Evolutionary conservation across 2,329 filamentous ascomycete genomes (phyloP).

Genomic region (Pseudopyricularia javanii): DNA sequence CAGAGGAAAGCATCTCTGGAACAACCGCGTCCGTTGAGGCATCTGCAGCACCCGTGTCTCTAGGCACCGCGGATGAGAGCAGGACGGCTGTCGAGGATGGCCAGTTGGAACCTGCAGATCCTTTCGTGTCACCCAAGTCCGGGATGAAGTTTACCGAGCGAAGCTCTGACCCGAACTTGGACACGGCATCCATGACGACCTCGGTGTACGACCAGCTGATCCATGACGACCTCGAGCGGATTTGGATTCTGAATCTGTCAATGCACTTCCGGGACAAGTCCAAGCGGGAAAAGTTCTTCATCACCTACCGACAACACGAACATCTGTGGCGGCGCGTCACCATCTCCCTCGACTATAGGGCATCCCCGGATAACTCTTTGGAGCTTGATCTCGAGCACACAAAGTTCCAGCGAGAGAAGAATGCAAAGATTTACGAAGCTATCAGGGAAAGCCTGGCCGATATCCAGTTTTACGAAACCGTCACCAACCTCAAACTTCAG

Average conservation of each 20-base stretch:
- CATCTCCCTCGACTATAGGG: slow-evolving; percentile 83
- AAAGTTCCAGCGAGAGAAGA: slow-evolving; percentile 83
- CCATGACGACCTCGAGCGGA: slow-evolving; percentile 69
- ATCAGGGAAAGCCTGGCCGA: slow-evolving; percentile 86
- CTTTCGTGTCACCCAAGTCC: neutral
- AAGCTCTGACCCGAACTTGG: slow-evolving; percentile 9
- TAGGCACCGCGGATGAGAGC: neutral
- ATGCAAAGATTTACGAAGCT: slow-evolving; percentile 81
- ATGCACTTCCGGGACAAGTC: slow-evolving; percentile 97
- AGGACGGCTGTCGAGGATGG: neutral
- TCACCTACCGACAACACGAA: slow-evolving; percentile 77
- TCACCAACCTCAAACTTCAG: slow-evolving; percentile 89
- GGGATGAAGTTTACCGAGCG: neutral
- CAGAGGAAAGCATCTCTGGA: neutral
- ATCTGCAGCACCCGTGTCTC: neutral
- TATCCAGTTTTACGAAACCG: slow-evolving; percentile 91
- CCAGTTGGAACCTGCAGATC: neutral
- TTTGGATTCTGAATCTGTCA: slow-evolving; percentile 93
- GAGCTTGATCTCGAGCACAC: slow-evolving; percentile 71
- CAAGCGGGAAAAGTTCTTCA: slow-evolving; percentile 92
- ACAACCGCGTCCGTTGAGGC: neutral
- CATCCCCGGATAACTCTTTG: slow-evolving; percentile 67
- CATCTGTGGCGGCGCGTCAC: slow-evolving; percentile 79
- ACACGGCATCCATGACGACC: slow-evolving; percentile 35
- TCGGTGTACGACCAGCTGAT: slow-evolving; percentile 52